phyloP scores from a whole-genome alignment of 2,329 filamentous ascomycete genomes.

The Ophiostoma quercus region DNA sequence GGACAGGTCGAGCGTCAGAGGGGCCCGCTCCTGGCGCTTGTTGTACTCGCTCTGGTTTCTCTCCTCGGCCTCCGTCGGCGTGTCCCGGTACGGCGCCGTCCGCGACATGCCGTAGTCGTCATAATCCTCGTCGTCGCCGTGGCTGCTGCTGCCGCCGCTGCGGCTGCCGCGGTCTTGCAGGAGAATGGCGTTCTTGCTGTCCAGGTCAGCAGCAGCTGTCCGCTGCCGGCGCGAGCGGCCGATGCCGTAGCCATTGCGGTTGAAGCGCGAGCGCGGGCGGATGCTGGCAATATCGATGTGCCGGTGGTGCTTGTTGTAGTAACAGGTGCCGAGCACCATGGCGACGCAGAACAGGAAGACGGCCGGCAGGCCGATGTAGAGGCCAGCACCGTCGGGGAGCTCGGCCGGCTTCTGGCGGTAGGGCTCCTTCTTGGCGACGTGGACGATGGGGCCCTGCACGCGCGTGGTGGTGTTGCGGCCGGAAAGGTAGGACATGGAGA shows the following conservation, averaged over 20 bases:
- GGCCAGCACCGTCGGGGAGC: conserved; percentile 37
- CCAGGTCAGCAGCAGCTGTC: conserved; percentile 31
- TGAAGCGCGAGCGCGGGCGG: conserved; percentile 39
- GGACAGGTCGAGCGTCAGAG: conserved; percentile 21
- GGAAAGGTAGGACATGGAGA: conserved; percentile 41
- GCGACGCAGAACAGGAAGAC: conserved; percentile 45
- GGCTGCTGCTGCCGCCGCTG: conserved; percentile 28
- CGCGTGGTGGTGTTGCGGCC: conserved; percentile 26
- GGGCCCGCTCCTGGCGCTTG: conserved; percentile 26
- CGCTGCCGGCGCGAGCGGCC: conserved; percentile 35
- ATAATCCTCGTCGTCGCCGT: conserved; percentile 26
- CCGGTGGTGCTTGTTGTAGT: conserved; percentile 52
- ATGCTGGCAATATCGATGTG: conserved; percentile 48
- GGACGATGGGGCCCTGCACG: conserved; percentile 40
- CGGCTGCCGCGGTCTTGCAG: conserved; percentile 37
- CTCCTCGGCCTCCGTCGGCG: conserved; percentile 23
- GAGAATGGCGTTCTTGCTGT: conserved; percentile 41
- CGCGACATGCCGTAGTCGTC: conserved; percentile 22
- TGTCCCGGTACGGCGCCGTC: conserved; percentile 28
- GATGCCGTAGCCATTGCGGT: conserved; percentile 41
- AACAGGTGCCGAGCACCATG: conserved; percentile 49
- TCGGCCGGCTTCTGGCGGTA: conserved; percentile 34
- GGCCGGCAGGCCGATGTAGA: conserved; percentile 51
- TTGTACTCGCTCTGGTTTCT: background rate
- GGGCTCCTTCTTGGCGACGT: conserved; percentile 37